phyloP scores from a whole-genome alignment of 495 filamentous ascomycete genomes.

The Cairneyella variabilis region DNA sequence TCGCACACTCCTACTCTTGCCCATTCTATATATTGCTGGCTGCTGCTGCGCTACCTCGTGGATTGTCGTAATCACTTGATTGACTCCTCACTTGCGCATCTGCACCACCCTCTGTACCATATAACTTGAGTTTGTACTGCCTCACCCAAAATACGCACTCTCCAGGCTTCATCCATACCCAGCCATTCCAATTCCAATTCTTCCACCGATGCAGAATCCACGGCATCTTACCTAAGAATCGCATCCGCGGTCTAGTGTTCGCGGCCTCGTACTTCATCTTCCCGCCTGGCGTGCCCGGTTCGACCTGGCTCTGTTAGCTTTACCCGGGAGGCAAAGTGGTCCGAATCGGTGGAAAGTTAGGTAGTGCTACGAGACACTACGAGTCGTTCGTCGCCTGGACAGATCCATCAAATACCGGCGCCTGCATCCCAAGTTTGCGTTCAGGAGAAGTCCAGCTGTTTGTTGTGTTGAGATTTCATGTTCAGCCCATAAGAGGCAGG shows the following conservation, averaged over 20 bases:
- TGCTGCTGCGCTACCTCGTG: too few species aligned
- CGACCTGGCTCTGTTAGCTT: neutral
- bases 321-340: too few species aligned
- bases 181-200: neutral
- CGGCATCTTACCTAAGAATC: slow-evolving; percentile 1
- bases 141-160: slow-evolving; percentile 2
- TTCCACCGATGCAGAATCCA: neutral
- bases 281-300: neutral
- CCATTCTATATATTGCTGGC: too few species aligned
- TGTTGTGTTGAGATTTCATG: neutral
- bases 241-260: neutral
- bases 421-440: too few species aligned
- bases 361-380: too few species aligned
- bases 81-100: neutral
- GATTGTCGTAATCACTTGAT: neutral
- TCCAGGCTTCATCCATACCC: neutral
- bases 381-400: too few species aligned
- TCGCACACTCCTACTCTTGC: too few species aligned
- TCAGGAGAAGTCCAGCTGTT: too few species aligned
- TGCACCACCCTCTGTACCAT: neutral
- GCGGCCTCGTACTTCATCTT: neutral
- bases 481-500: neutral
- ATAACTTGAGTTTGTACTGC: neutral
- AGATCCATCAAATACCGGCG: too few species aligned
- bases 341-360: too few species aligned